phyloP scores from a whole-genome alignment of 108 stramenopile genomes.

The Fistulifera pelliculosa region DNA sequence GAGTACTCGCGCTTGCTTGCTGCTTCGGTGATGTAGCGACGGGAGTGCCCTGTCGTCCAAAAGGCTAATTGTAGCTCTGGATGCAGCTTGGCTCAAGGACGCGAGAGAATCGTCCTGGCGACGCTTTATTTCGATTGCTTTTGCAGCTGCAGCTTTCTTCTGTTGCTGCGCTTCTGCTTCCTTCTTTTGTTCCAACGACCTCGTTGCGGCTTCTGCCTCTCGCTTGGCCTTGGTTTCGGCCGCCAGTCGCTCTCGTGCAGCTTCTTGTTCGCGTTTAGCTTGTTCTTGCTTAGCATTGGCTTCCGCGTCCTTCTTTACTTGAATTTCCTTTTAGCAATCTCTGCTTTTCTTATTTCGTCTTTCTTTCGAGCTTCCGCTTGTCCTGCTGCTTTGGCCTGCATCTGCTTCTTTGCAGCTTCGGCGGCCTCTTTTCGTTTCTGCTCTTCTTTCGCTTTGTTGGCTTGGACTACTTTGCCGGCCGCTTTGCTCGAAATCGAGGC shows the following conservation, averaged over 20 bases:
- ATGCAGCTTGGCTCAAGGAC: conserved; percentile 1
- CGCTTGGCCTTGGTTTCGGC: conserved; percentile 11
- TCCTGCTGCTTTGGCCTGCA: not conserved
- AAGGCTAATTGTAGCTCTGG: no score
- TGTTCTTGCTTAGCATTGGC: conserved; percentile 8
- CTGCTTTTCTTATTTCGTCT: not conserved
- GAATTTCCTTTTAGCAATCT: not conserved
- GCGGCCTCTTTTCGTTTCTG: conserved; percentile 14
- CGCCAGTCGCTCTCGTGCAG: conserved; percentile 12
- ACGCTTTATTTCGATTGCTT: conserved; percentile 5
- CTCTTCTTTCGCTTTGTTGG: conserved; percentile 2
- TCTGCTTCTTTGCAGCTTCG: conserved; percentile 18
- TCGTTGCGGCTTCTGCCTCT: conserved; percentile 6
- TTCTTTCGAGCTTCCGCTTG: conserved; percentile 13
- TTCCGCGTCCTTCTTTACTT: conserved; percentile 17
- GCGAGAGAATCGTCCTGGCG: not conserved
- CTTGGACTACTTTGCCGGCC: conserved; percentile 11
- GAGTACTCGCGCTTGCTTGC: conserved; percentile 9
- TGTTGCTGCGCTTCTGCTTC: conserved; percentile 8
- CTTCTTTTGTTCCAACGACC: conserved; percentile 7
- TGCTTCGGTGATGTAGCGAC: conserved; percentile 5
- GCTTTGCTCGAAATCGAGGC: conserved; percentile 8
- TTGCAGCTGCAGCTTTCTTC: conserved; percentile 8
- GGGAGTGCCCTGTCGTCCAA: not conserved
- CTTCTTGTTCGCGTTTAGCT: conserved; percentile 9